phyloP scores from a whole-genome alignment of 2,329 filamentous ascomycete species.

The Anisogramma anomala region DNA sequence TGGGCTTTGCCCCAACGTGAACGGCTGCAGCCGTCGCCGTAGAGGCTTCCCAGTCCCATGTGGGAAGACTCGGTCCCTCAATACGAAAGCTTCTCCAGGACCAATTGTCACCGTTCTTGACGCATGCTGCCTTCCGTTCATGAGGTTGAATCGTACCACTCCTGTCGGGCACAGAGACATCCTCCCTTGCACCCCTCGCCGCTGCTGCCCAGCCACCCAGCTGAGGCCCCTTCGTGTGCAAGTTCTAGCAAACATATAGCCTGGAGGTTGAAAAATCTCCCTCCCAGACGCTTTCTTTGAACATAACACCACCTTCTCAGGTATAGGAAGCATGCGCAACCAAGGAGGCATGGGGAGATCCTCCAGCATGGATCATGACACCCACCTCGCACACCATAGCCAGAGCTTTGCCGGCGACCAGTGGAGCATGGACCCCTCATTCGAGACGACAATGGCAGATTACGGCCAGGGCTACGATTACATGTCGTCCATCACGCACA shows the following conservation, averaged over 20 bases:
- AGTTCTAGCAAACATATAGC: not conserved
- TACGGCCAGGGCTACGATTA: constrained; percentile 49
- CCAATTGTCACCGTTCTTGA: constrained; percentile 34
- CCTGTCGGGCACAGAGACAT: constrained; percentile 21
- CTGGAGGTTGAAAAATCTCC: too few species aligned
- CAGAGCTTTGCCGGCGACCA: constrained; percentile 33
- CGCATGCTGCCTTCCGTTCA: constrained; percentile 36
- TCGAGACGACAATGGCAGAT: constrained; percentile 58
- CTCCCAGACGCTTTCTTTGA: too few species aligned
- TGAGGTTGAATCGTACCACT: constrained; percentile 28
- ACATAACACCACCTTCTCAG: not conserved
- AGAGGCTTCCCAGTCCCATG: constrained; percentile 23
- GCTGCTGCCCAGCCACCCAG: constrained; percentile 14
- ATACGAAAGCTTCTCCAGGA: constrained; percentile 21
- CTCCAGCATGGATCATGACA: constrained; percentile 35
- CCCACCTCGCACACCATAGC: constrained; percentile 31
- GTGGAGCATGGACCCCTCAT: constrained; percentile 51
- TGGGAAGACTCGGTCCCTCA: constrained; percentile 7
- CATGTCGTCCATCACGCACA: constrained; percentile 36
- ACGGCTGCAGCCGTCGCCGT: constrained; percentile 25
- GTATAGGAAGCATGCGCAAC: constrained; percentile 31
- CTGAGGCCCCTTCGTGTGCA: not conserved
- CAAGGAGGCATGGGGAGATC: constrained; percentile 28
- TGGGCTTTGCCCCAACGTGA: constrained; percentile 14
- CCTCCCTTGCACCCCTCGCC: constrained; percentile 20